Base-by-base conservation (phyloP, 768 basidiomycete species). In the Tylopilus felleus region DNA sequence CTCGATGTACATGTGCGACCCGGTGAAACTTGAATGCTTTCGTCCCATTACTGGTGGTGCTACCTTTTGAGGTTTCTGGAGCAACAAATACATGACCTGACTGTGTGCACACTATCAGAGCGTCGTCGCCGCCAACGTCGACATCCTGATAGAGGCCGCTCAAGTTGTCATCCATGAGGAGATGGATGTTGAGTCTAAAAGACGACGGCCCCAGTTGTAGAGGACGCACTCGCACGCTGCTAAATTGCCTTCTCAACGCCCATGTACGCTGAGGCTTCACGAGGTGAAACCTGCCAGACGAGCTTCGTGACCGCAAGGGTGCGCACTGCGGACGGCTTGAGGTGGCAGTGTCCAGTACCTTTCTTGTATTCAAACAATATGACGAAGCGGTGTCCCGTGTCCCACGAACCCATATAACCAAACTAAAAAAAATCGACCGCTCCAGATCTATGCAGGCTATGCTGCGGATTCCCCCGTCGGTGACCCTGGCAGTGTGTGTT, bases 1-100 rank as follows among this genome's bases (percentile, higher is more conserved):
- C 83, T n/a, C 97, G 85, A 62, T 98, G 95, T 1, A 97, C 73
- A 60, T 83, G 83, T 0, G 88, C 84, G 1, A 97, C 74, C 13
- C 87, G 83, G 55, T 86, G 82, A 66, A 93, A 96, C 72, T 87
- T 93, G 75, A 81, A 80, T 1, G 80, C 66, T 65, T 86, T 87
- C 6, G 53, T 58, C 39, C 57, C 69, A 44, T 40, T 58, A 23
- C 62, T 63, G 48, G 55, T 68, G 65, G 50, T 49, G 21, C 43
- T 52, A 5, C 51, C 58, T 59, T n/a, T 64, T 71, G 50, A 57
- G 56, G 53, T 73, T 82, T 25, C 92, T 80, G 19, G 84, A 78
- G 22, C 94, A 22, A 95, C 79, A 65, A 88, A 98, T 29, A 96
- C 94, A 62, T 98, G 94, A 0, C 96, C 96, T 5, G 96, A 95